These are phyloP conservation scores for Coccomyxa subellipsoidea DNA, from an alignment of 163 green algal species.

Conservation along the genomic window DNA sequence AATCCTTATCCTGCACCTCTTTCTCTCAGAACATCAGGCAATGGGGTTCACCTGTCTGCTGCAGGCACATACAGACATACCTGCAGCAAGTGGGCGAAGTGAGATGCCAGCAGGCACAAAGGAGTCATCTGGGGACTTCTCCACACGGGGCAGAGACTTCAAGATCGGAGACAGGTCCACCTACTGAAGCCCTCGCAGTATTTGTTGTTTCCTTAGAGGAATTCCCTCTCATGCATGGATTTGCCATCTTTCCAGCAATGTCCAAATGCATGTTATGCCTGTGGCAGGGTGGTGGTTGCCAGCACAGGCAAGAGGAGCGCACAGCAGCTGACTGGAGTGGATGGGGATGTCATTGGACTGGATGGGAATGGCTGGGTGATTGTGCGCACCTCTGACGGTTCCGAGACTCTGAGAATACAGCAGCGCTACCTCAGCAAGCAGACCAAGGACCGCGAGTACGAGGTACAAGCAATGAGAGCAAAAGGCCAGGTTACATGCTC, in stretches of 20 bases:
- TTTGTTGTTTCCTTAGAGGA: no score
- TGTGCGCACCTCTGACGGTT: background rate
- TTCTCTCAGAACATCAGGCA: no score
- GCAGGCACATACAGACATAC: background rate
- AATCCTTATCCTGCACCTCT: no score
- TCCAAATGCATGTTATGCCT: background rate
- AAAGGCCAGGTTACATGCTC: background rate
- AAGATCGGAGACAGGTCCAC: background rate
- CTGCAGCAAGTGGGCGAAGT: background rate
- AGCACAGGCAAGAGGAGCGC: conserved; percentile 4
- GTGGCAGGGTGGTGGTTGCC: background rate
- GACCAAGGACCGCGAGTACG: background rate
- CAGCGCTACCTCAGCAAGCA: background rate
- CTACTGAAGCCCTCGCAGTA: no score
- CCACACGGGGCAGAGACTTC: background rate
- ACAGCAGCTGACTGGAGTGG: background rate
- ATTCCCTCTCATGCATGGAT: no score
- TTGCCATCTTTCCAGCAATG: background rate
- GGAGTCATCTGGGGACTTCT: background rate
- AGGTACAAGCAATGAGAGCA: no score
- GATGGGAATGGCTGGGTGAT: conserved; percentile 3
- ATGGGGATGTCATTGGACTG: background rate
- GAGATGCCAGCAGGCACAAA: background rate
- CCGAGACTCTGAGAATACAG: background rate
- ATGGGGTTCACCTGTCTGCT: background rate